phyloP scores from a whole-genome alignment of 352 stramenopile species.

The Aphanomyces stellatus region DNA sequence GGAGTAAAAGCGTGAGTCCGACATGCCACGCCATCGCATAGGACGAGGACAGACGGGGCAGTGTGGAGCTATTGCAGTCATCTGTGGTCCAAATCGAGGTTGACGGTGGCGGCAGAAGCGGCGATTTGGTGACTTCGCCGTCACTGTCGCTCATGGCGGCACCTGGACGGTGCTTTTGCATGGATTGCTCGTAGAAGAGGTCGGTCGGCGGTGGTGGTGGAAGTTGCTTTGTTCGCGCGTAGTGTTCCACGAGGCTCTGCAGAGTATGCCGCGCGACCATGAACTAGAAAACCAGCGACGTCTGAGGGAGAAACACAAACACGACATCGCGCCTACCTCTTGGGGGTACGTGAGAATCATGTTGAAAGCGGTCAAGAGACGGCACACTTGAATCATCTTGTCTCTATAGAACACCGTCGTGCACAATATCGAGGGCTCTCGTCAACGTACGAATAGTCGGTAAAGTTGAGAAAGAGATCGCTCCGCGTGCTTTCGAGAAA shows the following conservation, averaged over 20 bases:
- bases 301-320: background rate
- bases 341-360: constrained; percentile 33
- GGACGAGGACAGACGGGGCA: background rate
- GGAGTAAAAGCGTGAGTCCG: constrained; percentile 23
- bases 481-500: constrained; percentile 34
- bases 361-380: constrained; percentile 31
- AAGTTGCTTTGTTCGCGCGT: constrained; percentile 14
- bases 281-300: constrained; percentile 23
- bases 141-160: background rate
- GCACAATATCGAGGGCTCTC: background rate
- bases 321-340: constrained; percentile 27
- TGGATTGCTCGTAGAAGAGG: constrained; percentile 32
- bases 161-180: background rate
- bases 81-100: too few relatives aligned
- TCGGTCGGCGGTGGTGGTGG: constrained; percentile 20
- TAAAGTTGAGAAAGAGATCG: constrained; percentile 41
- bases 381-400: constrained; percentile 30
- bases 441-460: constrained; percentile 25
- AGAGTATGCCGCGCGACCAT: constrained; percentile 39
- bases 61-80: too few relatives aligned
- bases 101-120: too few relatives aligned
- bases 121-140: too few relatives aligned
- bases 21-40: constrained; percentile 19
- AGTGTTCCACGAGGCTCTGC: constrained; percentile 25
- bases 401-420: constrained; percentile 13